Evolutionary conservation across 148 eudicot species (phyloP).

Genomic region (Cornus kousa): DNA sequence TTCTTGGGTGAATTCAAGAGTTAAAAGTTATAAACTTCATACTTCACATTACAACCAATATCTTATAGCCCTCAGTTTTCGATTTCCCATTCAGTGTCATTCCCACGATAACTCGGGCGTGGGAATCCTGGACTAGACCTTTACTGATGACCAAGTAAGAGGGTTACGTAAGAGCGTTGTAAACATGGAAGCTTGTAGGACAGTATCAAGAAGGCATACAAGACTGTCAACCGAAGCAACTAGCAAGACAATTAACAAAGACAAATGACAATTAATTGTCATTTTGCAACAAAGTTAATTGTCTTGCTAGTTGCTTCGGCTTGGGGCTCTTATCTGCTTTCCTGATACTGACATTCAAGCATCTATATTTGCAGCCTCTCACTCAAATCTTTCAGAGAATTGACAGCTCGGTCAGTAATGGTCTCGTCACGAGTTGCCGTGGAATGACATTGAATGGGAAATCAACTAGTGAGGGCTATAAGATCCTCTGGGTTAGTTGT

Average conservation of each 20-base stretch:
- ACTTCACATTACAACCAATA: conserved; percentile 77
- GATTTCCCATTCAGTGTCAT: conserved; percentile 57
- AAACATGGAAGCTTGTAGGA: conserved; percentile 63
- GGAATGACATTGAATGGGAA: conserved; percentile 65
- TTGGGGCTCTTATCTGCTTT: conserved; percentile 86
- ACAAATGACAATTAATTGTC: too few relatives aligned
- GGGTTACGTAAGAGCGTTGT: conserved; percentile 65
- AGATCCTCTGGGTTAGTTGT: conserved; percentile 79
- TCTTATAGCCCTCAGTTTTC: conserved; percentile 54
- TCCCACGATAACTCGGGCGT: conserved; percentile 62
- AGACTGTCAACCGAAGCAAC: conserved; percentile 95
- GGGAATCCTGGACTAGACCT: conserved; percentile 54
- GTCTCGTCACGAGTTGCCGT: conserved; percentile 86
- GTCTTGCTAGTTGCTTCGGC: conserved; percentile 86
- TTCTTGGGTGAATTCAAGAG: conserved; percentile 59
- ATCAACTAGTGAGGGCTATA: conserved; percentile 48
- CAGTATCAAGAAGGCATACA: conserved; percentile 73
- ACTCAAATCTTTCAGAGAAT: conserved; percentile 71
- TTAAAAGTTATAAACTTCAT: conserved; percentile 81
- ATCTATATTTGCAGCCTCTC: conserved; percentile 83
- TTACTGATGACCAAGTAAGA: conserved; percentile 38
- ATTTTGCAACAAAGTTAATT: conserved; percentile 51
- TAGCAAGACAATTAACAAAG: conserved; percentile 59
- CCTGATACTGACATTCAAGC: conserved; percentile 68
- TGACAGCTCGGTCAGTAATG: conserved; percentile 70